Base-by-base conservation (phyloP, 306 rosid species). In the Casuarina equisetifolia region DNA sequence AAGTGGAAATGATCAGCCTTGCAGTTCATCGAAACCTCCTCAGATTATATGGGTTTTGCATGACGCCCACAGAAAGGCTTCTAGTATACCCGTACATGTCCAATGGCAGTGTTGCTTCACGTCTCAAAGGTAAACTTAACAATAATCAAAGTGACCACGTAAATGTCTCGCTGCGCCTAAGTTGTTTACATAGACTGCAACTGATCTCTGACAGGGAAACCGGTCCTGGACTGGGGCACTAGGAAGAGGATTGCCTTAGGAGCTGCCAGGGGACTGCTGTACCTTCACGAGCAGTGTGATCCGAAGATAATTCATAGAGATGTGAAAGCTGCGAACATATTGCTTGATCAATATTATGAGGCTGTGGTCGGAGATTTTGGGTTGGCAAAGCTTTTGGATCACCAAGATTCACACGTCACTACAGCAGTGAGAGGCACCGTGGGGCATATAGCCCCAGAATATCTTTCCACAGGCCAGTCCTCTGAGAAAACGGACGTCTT, bases 331-430 rank as follows among this genome's bases (percentile, higher is more conserved):
- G 98, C 98, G 49, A 94, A 94, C 68, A 92, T 94, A 79, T 87
- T 94, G 78, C 97, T 94, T 39, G 98, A 94, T 68, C 97, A 94
- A 76, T 88, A 89, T 79, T 94, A 93, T 82, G 98, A 94, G 73
- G 98, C 98, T 51, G 97, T 92, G 8, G 98, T 94, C 15, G 98
- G 98, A 64, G 98, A 94, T 88, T 94, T 94, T 49, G 98, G 97
- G 72, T 82, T 94, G 88, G 98, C 98, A 73, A 94, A 94, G 86
- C 98, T 92, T 84, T 82, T 94, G 80, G 96, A 94, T 84, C 98
- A 94, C 76, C 88, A 90, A 86, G 98, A 92, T 77, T 91, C 98
- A 58, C 98, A 94, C 53, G 98, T 94, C 50, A 94, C 98, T 69
- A 94, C 98, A 11, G 98, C 98, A 6, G 97, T 94, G 74, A 84